Percentiles rank a stretch among this genome's conserved stretches.
Evolutionary conservation across 768 basidiomycete species (phyloP).

Genomic region (Russula lepida): DNA sequence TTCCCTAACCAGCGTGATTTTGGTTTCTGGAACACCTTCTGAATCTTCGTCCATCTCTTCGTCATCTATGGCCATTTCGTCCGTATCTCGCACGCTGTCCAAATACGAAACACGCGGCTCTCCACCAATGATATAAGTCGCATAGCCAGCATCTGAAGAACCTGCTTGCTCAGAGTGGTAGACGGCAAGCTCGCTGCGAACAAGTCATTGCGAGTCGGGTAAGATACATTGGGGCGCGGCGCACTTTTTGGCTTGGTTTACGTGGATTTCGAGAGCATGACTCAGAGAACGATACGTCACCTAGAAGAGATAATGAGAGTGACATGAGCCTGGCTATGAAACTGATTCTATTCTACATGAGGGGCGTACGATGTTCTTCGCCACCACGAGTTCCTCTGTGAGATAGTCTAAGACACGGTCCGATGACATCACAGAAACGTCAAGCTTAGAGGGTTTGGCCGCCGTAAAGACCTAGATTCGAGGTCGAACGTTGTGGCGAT

Average conservation of each 20-base stretch:
- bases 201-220: not conserved
- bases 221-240: slow-evolving; percentile 24
- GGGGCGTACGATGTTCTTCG: slow-evolving; percentile 35
- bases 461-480: not conserved
- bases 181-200: slow-evolving; percentile 49
- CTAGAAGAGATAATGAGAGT: slow-evolving; percentile 29
- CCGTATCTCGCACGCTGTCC: slow-evolving; percentile 8
- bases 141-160: slow-evolving; percentile 38
- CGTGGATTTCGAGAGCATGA: slow-evolving; percentile 59
- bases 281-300: slow-evolving; percentile 77
- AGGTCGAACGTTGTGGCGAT: not conserved
- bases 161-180: slow-evolving; percentile 43
- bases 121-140: slow-evolving; percentile 70
- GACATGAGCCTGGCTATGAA: not conserved
- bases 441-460: not conserved
- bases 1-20: slow-evolving; percentile 54
- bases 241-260: slow-evolving; percentile 74
- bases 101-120: slow-evolving; percentile 26
- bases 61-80: slow-evolving; percentile 31
- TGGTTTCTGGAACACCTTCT: slow-evolving; percentile 38
- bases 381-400: slow-evolving; percentile 39
- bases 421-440: slow-evolving; percentile 9
- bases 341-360: not conserved
- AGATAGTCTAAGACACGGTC: slow-evolving; percentile 33
- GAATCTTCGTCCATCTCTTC: slow-evolving; percentile 33